Evolutionary conservation across 306 rosid genomes (phyloP).

Genomic region (Cercis canadensis): DNA sequence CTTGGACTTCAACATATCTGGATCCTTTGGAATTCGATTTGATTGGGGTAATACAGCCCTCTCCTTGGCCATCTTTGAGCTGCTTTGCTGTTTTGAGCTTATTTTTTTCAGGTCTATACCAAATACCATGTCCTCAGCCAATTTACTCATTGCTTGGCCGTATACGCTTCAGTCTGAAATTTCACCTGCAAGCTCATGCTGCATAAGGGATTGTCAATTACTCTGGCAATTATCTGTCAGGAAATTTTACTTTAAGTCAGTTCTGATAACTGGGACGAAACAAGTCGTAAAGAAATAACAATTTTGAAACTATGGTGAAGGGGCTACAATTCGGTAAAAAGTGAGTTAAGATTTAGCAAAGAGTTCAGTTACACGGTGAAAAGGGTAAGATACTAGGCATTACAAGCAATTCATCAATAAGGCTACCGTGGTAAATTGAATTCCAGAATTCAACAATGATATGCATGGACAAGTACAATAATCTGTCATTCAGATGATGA

Average conservation of each 20-base stretch:
- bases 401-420: constrained; percentile 20
- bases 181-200: constrained; percentile 29
- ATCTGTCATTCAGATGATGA: too few species aligned
- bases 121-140: constrained; percentile 55
- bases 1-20: constrained; percentile 45
- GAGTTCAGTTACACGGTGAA: too few species aligned
- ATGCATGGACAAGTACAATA: background rate
- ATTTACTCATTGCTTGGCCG: constrained; percentile 40
- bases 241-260: constrained; percentile 29
- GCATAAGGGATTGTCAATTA: constrained; percentile 16
- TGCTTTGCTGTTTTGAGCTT: constrained; percentile 49
- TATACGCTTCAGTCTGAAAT: constrained; percentile 34
- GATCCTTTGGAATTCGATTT: constrained; percentile 41
- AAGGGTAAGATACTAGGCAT: too few species aligned
- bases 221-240: constrained; percentile 23
- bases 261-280: constrained; percentile 10
- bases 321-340: too few species aligned
- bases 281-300: background rate
- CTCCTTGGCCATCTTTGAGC: constrained; percentile 49
- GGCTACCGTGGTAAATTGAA: too few species aligned
- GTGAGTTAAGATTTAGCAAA: too few species aligned
- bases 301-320: constrained; percentile 6
- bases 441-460: constrained; percentile 8
- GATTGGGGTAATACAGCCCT: constrained; percentile 37
- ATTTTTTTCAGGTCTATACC: constrained; percentile 51